Percentiles rank a stretch among this genome's conserved stretches.
Conservation (phyloP, 2,329 filamentous ascomycete genomes). For the Colletotrichum brevisporum region DNA sequence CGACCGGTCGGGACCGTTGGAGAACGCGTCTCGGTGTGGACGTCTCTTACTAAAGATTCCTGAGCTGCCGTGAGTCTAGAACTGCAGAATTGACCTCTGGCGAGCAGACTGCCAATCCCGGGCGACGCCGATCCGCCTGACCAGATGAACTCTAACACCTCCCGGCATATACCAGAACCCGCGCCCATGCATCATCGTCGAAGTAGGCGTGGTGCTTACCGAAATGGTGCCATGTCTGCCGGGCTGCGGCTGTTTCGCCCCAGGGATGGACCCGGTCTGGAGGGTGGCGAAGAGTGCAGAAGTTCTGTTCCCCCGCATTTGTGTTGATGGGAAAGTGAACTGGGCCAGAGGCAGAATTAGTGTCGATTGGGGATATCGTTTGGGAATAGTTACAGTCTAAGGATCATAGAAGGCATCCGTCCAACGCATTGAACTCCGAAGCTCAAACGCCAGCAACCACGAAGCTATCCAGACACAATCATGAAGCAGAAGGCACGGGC, state of each 20-base stretch:
- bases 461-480: not conserved
- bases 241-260: conserved; percentile 11
- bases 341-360: not conserved
- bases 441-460: not conserved
- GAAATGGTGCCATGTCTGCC: not conserved
- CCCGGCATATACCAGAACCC: not conserved
- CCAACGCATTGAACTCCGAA: no score
- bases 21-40: not conserved
- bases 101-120: not conserved
- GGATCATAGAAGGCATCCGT: no score
- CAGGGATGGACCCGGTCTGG: not conserved
- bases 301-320: not conserved
- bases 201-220: not conserved
- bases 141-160: conserved; percentile 7
- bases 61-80: not conserved
- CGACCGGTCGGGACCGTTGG: no score
- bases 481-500: not conserved
- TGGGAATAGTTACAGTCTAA: conserved; percentile 1
- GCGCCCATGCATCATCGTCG: not conserved
- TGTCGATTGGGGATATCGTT: not conserved
- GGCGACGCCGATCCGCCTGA: not conserved
- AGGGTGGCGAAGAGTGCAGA: not conserved
- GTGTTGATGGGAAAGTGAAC: not conserved
- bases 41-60: not conserved
- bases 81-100: not conserved